Conservation (phyloP, 1,284 basidiomycete species). For the Heterobasidion parviporum region DNA sequence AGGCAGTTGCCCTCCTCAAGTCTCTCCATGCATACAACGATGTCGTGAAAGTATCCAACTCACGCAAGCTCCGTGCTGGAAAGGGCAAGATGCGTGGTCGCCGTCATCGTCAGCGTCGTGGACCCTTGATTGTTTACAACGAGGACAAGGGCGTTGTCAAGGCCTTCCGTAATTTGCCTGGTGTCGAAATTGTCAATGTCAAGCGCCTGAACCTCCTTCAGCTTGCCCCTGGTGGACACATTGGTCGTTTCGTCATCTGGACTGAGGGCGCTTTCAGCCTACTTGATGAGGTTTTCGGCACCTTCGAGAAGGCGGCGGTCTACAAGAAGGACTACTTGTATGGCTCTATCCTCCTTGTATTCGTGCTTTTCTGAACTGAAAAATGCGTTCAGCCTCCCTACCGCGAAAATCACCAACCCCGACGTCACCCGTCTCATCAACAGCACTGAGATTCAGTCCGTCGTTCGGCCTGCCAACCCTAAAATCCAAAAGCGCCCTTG, state of each 20-base stretch:
- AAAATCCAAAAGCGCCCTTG: conserved; percentile 87
- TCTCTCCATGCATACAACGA: conserved; percentile 87
- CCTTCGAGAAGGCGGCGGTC: conserved; percentile 75
- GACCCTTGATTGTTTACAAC: conserved; percentile 95
- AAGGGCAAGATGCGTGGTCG: conserved; percentile 98
- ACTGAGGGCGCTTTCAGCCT: conserved; percentile 91
- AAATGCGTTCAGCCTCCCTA: conserved; percentile 56
- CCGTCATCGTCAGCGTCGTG: conserved; percentile 94
- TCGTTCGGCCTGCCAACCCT: conserved; percentile 81
- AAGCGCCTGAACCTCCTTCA: conserved; percentile 95
- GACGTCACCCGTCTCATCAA: conserved; percentile 99
- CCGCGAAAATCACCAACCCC: conserved; percentile 95
- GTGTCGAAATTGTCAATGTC: conserved; percentile 97
- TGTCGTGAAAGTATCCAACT: conserved; percentile 96
- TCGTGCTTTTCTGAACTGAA: background rate
- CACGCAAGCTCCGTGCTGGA: conserved; percentile 94
- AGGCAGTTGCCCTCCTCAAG: conserved; percentile 94
- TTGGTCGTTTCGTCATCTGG: conserved; percentile 99
- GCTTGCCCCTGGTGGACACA: conserved; percentile 98
- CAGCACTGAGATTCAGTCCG: conserved; percentile 93
- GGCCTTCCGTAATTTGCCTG: conserved; percentile 98
- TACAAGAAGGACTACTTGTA: conserved; percentile 94
- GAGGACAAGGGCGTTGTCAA: conserved; percentile 98
- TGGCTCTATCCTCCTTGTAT: conserved; percentile 13
- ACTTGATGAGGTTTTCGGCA: conserved; percentile 94